These are phyloP conservation scores for Guillardia theta DNA, from an alignment of 78 protist species.

Conservation along the genomic window DNA sequence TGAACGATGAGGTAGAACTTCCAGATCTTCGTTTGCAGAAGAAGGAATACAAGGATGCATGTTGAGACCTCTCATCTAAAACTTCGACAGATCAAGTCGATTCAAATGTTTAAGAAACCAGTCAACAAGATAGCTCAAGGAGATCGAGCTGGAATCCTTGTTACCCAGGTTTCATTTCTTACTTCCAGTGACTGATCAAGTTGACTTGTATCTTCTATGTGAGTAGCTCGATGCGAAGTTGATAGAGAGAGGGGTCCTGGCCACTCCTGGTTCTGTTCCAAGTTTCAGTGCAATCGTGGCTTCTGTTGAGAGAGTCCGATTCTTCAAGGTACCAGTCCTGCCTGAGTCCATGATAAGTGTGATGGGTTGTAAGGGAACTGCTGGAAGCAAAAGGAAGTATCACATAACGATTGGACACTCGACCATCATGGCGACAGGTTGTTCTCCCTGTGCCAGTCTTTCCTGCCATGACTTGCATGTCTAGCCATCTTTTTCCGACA, in stretches of 20 bases:
- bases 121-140: background rate
- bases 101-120: conserved; percentile 89
- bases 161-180: background rate
- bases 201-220: background rate
- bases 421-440: conserved; percentile 77
- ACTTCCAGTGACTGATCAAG: background rate
- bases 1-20: conserved; percentile 1
- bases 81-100: no score
- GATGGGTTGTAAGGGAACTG: no score
- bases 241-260: background rate
- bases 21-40: conserved; percentile 54
- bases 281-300: background rate
- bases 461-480: no score
- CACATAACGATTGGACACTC: conserved; percentile 92
- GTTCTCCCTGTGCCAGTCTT: no score
- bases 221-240: background rate
- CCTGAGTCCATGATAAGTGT: no score
- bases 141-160: background rate
- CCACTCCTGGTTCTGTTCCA: background rate
- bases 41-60: no score
- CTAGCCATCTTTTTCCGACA: no score
- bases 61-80: no score
- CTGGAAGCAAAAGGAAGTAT: conserved; percentile 62
- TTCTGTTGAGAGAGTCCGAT: conserved; percentile 64
- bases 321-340: no score